phyloP scores from a whole-genome alignment of 2,329 filamentous ascomycete species.

The Clonostachys rhizophaga region DNA sequence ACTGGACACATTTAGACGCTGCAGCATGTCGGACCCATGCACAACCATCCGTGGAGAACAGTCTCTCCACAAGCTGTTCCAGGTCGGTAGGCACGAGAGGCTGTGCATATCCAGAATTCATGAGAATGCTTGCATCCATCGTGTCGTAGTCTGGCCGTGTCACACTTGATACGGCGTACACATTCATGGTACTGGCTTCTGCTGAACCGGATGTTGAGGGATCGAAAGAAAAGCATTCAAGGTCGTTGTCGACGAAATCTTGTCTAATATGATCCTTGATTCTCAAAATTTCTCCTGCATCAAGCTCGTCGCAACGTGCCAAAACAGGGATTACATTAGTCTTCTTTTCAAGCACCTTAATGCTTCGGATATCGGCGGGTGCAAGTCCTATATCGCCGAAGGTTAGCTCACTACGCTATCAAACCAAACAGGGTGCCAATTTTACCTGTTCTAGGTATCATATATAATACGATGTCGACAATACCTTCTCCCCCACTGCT shows the following conservation, averaged over 20 bases:
- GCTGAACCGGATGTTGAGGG: slow-evolving; percentile 15
- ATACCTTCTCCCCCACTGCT: slow-evolving; percentile 79
- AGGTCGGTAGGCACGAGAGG: slow-evolving; percentile 78
- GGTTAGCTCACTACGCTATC: slow-evolving; percentile 2
- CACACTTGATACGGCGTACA: slow-evolving; percentile 76
- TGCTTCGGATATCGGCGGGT: slow-evolving; percentile 59
- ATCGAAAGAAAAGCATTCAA: slow-evolving; percentile 64
- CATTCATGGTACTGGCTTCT: slow-evolving; percentile 27
- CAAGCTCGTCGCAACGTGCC: slow-evolving; percentile 68
- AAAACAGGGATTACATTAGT: slow-evolving; percentile 86
- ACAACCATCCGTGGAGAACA: slow-evolving; percentile 76
- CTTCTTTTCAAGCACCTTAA: slow-evolving; percentile 63
- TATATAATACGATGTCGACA: slow-evolving; percentile 81
- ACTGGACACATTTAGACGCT: slow-evolving; percentile 75
- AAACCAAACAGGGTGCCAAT: slow-evolving; percentile 11
- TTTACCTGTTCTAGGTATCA: slow-evolving; percentile 65
- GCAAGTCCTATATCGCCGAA: slow-evolving; percentile 16
- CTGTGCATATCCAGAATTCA: slow-evolving; percentile 86
- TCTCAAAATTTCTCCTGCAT: slow-evolving; percentile 46
- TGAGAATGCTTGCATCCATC: slow-evolving; percentile 90
- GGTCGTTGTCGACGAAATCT: slow-evolving; percentile 49
- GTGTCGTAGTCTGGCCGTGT: slow-evolving; percentile 67
- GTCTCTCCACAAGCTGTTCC: slow-evolving; percentile 57
- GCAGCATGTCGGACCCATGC: slow-evolving; percentile 78
- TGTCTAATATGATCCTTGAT: slow-evolving; percentile 56